Evolutionary conservation across 2,329 filamentous ascomycete genomes (phyloP).

Genomic region (Xylariaceae sp.): DNA sequence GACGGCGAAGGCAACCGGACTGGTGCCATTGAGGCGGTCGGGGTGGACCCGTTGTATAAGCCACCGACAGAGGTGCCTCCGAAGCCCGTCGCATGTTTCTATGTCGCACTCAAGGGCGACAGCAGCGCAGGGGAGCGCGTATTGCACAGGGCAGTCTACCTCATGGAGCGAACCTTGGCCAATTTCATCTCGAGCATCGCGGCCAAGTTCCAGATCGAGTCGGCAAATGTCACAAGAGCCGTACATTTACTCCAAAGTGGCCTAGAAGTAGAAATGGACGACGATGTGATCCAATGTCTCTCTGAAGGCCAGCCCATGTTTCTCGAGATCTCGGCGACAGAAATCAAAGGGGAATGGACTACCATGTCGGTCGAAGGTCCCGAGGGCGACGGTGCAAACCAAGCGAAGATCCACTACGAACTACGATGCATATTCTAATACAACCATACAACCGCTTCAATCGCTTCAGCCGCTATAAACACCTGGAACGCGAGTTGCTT

Average conservation of each 20-base stretch:
- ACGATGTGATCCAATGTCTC: conserved; percentile 79
- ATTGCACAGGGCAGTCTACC: conserved; percentile 80
- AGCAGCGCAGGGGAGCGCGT: conserved; percentile 48
- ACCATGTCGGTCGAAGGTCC: conserved; percentile 54
- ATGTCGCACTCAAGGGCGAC: conserved; percentile 57
- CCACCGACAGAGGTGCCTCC: conserved; percentile 66
- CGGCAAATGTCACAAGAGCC: conserved; percentile 62
- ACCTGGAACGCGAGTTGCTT: no score
- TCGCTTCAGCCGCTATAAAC: background rate
- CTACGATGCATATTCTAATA: conserved; percentile 43
- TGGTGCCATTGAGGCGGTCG: conserved; percentile 85
- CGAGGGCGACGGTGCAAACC: conserved; percentile 33
- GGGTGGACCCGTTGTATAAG: conserved; percentile 80
- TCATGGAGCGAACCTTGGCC: conserved; percentile 67
- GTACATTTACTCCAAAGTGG: conserved; percentile 69
- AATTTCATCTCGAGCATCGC: conserved; percentile 71
- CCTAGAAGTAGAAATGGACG: conserved; percentile 79
- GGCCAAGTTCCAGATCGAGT: conserved; percentile 74
- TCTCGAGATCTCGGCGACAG: conserved; percentile 52
- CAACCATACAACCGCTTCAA: conserved; percentile 4
- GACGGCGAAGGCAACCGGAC: conserved; percentile 62
- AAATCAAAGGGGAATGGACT: conserved; percentile 55
- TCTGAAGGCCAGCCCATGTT: conserved; percentile 91
- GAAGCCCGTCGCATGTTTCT: conserved; percentile 83
- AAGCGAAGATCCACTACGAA: conserved; percentile 35